Base-by-base conservation (phyloP, 2,329 filamentous ascomycete genomes). In the Botrytis pseudocinerea region DNA sequence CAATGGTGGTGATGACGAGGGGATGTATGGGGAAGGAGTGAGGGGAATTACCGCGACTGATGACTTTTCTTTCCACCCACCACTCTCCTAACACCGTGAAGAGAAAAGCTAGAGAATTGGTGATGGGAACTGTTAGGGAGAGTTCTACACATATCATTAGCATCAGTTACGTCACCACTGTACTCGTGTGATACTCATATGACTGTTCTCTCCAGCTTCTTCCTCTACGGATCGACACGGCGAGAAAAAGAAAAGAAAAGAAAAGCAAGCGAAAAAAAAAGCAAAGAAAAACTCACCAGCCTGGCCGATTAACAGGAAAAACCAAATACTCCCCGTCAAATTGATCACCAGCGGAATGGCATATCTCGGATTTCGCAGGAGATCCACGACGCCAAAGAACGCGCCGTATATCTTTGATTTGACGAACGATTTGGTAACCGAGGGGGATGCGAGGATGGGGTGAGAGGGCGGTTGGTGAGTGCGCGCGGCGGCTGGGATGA, bases 41-140 rank as follows among this genome's bases (percentile, higher is more conserved):
- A 48, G n/a, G 18, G 60, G 54, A 71, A 87, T 79, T 84, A 94
- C 93, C 89, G 85, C 90, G 88, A 77, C 91, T 93, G 75, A 98
- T 97, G 2, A 95, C 92, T 82, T 98, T 98, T 74, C 90, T 90
- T 79, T 98, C 95, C 0, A 95, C 94, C 86, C 92, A 97, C 94
- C 95, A 98, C 78, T 98, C 95, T 0, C 95, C 95, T 20, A 98
- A 80, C 2, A 98, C 95, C 0, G 95, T 98, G 80, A 98, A 98
- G n/a, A 98, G 83, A 78, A 98, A 98, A 0, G 95, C 95, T 79
- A 97, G 84, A 0, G 94, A 97, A 80, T 98, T 98, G 2, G 95
- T 95, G 75, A 98, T 96, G 2, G 95, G 95, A 0, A 98, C 95
- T 3, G 95, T 98, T 75, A 98, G 85, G 80, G 94, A 97, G 78